Evolutionary conservation across 495 filamentous ascomycete genomes (phyloP), one percentile per base, ranked within the genome.

Genomic region (Talaromyces nanjingensis): DNA sequence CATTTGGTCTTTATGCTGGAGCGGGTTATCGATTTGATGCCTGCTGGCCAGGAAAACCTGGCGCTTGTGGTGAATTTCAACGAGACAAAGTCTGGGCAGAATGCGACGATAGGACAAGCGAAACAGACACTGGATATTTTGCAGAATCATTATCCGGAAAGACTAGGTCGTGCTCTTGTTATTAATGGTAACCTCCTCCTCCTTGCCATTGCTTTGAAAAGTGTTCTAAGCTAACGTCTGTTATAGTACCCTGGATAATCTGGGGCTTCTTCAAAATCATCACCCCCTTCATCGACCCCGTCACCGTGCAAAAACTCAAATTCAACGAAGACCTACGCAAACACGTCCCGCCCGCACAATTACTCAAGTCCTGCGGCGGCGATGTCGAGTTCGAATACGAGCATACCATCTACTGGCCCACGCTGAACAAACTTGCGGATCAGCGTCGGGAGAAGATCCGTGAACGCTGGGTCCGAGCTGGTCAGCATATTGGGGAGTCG

Each of bases 1-100:
- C 93, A 97, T 72, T 82, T 98, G 53, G 92, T 97, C 47, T 98
- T 85, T 73, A 96, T 97, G 91, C 76, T 98, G 52, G 94, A 98
- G 79, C 84, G 91, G 25, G 85, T 89, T 20, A 86, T 97, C 68
- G 92, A 97, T 64, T 72, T 97, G 34, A 93, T 96, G 87, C 84
- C 87, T 1, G 83, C 94, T 1, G 87, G 88, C 11, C 90, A 94
- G 70, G 94, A 97, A 75, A 92, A 86, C 2, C 73, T 96, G 53
- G 88, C 91, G 7, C 80, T 98, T 3, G 75, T 97, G 60, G 90
- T 97, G 69, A 91, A 96, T 78, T 97, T 93, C 79, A 91, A 89
- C 70, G 87, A 91, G 69, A 86, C 83, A 24, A 86, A 87, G 62
- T 84, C 84, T 53, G 90, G 91, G 59, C 92, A 91, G 34, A 86